Evolutionary conservation across 2,329 filamentous ascomycete species (phyloP).

Genomic region (Lecanicillium sp.): DNA sequence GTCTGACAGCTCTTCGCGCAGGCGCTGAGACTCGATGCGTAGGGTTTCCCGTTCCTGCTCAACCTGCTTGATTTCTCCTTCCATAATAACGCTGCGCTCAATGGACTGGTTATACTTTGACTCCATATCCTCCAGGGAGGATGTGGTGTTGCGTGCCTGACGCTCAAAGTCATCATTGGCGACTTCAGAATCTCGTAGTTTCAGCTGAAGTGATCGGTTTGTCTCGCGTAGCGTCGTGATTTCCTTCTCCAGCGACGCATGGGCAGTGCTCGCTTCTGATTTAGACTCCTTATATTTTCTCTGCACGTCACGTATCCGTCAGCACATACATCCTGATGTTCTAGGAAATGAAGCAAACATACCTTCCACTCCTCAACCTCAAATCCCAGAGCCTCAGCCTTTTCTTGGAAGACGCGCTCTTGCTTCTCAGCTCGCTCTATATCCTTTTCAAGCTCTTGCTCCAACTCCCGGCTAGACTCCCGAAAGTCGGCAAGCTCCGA

Average conservation of each 20-base stretch:
- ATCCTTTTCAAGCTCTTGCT: conserved; percentile 91
- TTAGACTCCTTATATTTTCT: conserved; percentile 96
- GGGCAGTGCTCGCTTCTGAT: conserved; percentile 72
- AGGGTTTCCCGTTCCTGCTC: conserved; percentile 87
- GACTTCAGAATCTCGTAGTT: conserved; percentile 89
- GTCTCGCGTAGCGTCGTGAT: conserved; percentile 83
- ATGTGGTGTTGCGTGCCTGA: conserved; percentile 90
- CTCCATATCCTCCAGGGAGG: conserved; percentile 92
- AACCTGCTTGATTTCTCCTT: conserved; percentile 85
- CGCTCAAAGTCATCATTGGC: conserved; percentile 97
- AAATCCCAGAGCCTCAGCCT: conserved; percentile 74
- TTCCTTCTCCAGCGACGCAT: conserved; percentile 86
- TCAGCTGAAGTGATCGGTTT: conserved; percentile 73
- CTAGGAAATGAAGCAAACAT: conserved; percentile 22
- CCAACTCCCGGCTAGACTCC: conserved; percentile 85
- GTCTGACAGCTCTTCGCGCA: conserved; percentile 86
- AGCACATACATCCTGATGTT: conserved; percentile 8
- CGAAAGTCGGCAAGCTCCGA: conserved; percentile 90
- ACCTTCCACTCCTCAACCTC: conserved; percentile 99
- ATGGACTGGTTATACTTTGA: conserved; percentile 95
- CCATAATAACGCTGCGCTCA: conserved; percentile 84
- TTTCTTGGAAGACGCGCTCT: conserved; percentile 77
- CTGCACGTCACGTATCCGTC: conserved; percentile 34
- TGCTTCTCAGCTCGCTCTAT: conserved; percentile 92
- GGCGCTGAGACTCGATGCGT: conserved; percentile 81